Base-by-base conservation (phyloP, 305 asterid species). In the Petunia hybrid region DNA sequence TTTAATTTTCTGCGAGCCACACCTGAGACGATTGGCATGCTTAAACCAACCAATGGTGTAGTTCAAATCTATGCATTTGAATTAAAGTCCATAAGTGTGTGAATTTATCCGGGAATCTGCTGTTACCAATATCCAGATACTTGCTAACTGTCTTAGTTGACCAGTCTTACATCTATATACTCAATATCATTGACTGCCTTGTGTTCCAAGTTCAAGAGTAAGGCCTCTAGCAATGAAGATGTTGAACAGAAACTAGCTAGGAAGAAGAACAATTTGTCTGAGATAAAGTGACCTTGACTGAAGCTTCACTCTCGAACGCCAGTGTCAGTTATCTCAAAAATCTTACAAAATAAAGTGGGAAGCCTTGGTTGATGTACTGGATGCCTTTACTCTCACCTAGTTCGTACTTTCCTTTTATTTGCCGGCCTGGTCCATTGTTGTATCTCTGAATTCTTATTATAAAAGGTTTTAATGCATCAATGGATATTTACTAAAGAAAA, bases 251-350 rank as follows among this genome's bases (percentile, higher is more conserved):
- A 63, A 63, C 69, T 63, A 9, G 69, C 69, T 63, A 36, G 41
- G 69, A 35, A 63, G 45, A 63, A 63, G 38, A 63, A 63, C 69
- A 9, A 63, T 38, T 62, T 62, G n/a, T 63, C 43, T 65, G 40
- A 12, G 48, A 40, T 39, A 65, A 65, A 1, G 46, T 64, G 40
- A n/a, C 2, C 35, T 6, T 39, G 35, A 40, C 6, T 65, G 35
- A 65, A 65, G 48, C 71, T 65, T 65, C 48, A 40, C 31, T 65
- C 48, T 14, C 73, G 13, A 65, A 40, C 48, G 73, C 73, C 73
- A 5, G 73, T 5, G 48, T 22, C 31, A 22, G 31, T 22, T 22
- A 22, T 22, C 31, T 22, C 31, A 22, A 22, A 22, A 22, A 22
- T 22, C 31, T 22, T 22, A 22, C 31, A 22, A 22, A 22, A 22